phyloP scores from a whole-genome alignment of 2,329 filamentous ascomycete species.

The Salinomyces thailandicus region DNA sequence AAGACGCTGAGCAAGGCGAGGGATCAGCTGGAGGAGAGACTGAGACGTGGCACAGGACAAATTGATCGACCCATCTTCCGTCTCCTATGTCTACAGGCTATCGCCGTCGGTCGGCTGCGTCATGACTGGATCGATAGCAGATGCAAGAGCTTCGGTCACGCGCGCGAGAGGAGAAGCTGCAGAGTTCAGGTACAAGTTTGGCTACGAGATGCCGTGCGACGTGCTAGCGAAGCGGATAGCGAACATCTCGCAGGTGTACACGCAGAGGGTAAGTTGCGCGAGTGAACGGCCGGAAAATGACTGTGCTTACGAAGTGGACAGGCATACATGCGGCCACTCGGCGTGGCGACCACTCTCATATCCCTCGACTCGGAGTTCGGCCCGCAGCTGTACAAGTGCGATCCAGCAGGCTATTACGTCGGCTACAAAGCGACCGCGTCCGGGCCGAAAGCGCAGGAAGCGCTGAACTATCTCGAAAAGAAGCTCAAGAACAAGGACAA shows the following conservation, averaged over 20 bases:
- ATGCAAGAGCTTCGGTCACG: conserved; percentile 86
- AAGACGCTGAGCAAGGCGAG: background rate
- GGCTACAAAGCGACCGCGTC: conserved; percentile 98
- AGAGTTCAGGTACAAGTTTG: conserved; percentile 96
- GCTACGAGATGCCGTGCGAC: conserved; percentile 99
- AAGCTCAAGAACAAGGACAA: conserved; percentile 98
- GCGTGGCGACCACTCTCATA: conserved; percentile 89
- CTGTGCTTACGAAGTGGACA: conserved; percentile 31
- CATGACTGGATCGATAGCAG: conserved; percentile 97
- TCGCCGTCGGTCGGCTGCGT: conserved; percentile 95
- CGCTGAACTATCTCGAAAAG: conserved; percentile 96
- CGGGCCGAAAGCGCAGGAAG: conserved; percentile 96
- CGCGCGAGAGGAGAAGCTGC: conserved; percentile 91
- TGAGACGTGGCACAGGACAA: conserved; percentile 61
- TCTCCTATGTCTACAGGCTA: conserved; percentile 94
- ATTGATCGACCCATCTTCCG: conserved; percentile 92
- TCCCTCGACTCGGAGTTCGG: conserved; percentile 86
- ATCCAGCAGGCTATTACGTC: conserved; percentile 94
- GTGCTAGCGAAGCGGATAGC: conserved; percentile 91
- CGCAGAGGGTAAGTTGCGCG: conserved; percentile 62
- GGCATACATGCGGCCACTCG: conserved; percentile 97
- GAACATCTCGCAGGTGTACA: conserved; percentile 99
- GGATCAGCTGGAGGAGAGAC: conserved; percentile 10
- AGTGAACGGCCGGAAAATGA: conserved; percentile 2
- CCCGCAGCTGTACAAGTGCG: conserved; percentile 95